Conservation (phyloP, 2,329 filamentous ascomycete species). For the Pyrenochaeta sp. region DNA sequence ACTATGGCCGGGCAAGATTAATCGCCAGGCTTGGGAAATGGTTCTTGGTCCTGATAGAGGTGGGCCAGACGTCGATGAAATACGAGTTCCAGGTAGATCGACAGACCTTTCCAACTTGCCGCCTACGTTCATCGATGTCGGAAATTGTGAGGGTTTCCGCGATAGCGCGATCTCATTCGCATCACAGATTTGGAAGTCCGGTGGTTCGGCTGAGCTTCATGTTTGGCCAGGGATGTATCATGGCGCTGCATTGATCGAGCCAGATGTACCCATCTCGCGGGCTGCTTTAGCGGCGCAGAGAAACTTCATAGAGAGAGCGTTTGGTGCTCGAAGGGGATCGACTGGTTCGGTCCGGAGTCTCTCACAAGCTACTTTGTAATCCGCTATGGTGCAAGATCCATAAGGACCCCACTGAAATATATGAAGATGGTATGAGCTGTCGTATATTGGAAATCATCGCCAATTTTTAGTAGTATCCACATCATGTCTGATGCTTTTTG, state of each 20-base stretch:
- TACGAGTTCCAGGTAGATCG: slow-evolving; percentile 51
- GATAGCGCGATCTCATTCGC: slow-evolving; percentile 55
- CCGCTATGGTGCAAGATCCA: not conserved
- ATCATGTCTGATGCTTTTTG: too few relatives aligned
- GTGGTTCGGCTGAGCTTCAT: slow-evolving; percentile 56
- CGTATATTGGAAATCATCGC: too few relatives aligned
- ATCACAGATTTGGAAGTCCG: slow-evolving; percentile 50
- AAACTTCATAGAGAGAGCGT: not conserved
- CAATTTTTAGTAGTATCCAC: too few relatives aligned
- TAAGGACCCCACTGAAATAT: too few relatives aligned
- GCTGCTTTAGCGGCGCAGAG: not conserved
- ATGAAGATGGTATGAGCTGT: too few relatives aligned
- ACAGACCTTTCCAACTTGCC: slow-evolving; percentile 49
- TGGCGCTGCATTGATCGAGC: slow-evolving; percentile 10
- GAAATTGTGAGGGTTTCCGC: slow-evolving; percentile 56
- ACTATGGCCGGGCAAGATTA: slow-evolving; percentile 50
- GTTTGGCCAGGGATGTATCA: slow-evolving; percentile 50
- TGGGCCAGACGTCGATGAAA: slow-evolving; percentile 17
- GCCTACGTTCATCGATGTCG: slow-evolving; percentile 56
- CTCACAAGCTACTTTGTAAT: not conserved
- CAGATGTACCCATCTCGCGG: not conserved
- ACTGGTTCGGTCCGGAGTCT: not conserved
- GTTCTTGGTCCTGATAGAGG: not conserved
- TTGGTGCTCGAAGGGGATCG: not conserved
- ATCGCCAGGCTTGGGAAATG: slow-evolving; percentile 52